These are phyloP conservation scores for Botrytis deweyae DNA, from an alignment of 2,329 filamentous ascomycete species.

Conservation along the genomic window DNA sequence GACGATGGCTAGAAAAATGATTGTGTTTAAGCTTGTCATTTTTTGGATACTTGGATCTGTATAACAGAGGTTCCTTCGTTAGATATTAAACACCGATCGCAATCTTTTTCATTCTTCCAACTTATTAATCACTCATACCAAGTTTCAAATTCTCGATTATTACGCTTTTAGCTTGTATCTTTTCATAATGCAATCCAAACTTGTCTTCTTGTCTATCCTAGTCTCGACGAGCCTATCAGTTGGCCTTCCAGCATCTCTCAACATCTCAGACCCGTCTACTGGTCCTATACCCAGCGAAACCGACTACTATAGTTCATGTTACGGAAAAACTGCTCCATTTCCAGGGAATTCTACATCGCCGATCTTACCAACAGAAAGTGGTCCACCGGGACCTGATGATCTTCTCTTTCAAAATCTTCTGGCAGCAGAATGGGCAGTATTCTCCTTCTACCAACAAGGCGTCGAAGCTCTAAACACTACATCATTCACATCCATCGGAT, in stretches of 20 bases:
- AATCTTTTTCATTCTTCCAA: neutral
- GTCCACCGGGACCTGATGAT: slow-evolving; percentile 43
- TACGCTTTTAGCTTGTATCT: neutral
- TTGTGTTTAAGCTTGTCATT: neutral
- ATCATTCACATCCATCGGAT: slow-evolving; percentile 40
- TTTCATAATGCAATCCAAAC: neutral
- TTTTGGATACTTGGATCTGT: neutral
- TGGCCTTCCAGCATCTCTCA: slow-evolving; percentile 1
- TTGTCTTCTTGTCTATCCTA: neutral
- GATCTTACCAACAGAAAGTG: slow-evolving; percentile 37
- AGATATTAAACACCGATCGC: neutral
- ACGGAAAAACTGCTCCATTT: slow-evolving; percentile 40
- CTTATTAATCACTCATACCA: neutral
- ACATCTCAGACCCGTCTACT: slow-evolving; percentile 1
- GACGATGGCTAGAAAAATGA: neutral
- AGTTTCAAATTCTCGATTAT: rapidly evolving
- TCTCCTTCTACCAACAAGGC: slow-evolving; percentile 45
- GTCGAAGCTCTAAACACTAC: slow-evolving; percentile 44
- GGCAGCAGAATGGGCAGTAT: slow-evolving; percentile 47
- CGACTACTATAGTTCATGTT: slow-evolving; percentile 40
- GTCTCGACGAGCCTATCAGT: neutral
- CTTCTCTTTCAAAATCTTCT: slow-evolving; percentile 47
- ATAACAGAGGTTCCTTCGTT: neutral
- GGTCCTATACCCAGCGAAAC: slow-evolving; percentile 39
- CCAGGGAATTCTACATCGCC: slow-evolving; percentile 42